Percentiles rank a stretch among this genome's conserved stretches.
These are phyloP conservation scores for Salvia miltiorrhiza DNA, from an alignment of 257 asterid species.

Conservation along the genomic window DNA sequence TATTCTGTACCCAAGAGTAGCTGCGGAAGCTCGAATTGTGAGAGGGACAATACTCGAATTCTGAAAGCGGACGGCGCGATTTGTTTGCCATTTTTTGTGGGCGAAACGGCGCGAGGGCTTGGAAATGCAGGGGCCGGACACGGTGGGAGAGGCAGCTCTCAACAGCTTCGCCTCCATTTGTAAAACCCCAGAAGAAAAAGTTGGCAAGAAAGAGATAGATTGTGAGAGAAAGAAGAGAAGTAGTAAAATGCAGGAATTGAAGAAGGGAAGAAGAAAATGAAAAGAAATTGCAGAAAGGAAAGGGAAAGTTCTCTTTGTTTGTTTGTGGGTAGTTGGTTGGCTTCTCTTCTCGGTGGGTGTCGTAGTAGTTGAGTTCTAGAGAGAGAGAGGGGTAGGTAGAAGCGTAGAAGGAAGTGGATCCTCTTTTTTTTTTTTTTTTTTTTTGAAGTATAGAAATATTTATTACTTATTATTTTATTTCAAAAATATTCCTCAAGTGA, in stretches of 20 bases:
- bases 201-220: neutral
- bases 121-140: conserved; percentile 10
- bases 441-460: no score
- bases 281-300: neutral
- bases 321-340: neutral
- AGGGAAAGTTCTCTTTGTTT: neutral
- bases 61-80: conserved; percentile 20
- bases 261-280: neutral
- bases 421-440: neutral
- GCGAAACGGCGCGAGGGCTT: conserved; percentile 19
- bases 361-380: conserved; percentile 1
- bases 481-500: no score
- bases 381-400: conserved; percentile 5
- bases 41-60: conserved; percentile 29
- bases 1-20: conserved; percentile 41
- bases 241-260: neutral
- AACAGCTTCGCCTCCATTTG: conserved; percentile 58
- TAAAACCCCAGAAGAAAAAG: neutral
- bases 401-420: neutral
- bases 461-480: no score
- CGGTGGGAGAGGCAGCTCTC: conserved; percentile 34
- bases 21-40: conserved; percentile 43
- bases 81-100: conserved; percentile 15
- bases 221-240: neutral
- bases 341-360: neutral